Evolutionary conservation across 352 stramenopile genomes (phyloP).

Genomic region (Phytophthora ramorum): DNA sequence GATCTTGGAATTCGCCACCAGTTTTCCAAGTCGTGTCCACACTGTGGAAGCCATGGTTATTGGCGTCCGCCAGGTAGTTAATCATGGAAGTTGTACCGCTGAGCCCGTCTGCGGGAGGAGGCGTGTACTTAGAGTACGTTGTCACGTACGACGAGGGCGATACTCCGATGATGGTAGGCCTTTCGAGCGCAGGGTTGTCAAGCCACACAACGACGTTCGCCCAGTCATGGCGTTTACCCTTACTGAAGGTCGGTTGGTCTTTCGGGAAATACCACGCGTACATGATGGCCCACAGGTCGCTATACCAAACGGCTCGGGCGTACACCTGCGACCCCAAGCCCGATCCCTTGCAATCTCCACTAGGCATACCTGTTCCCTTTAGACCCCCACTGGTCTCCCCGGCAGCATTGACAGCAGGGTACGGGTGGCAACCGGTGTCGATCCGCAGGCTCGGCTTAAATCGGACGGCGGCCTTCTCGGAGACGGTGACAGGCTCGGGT

Average conservation of each 20-base stretch:
- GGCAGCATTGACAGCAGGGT: slow-evolving; percentile 33
- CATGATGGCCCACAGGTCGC: no score
- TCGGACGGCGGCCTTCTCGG: slow-evolving; percentile 31
- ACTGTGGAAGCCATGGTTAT: no score
- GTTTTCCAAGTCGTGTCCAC: slow-evolving; percentile 8
- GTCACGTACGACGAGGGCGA: slow-evolving; percentile 12
- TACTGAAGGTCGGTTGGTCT: slow-evolving; percentile 26
- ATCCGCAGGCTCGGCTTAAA: slow-evolving; percentile 43
- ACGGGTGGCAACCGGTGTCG: slow-evolving; percentile 37
- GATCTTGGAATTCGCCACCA: slow-evolving; percentile 17
- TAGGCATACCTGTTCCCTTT: neutral
- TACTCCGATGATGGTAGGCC: slow-evolving; percentile 12
- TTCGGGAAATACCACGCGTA: slow-evolving; percentile 65
- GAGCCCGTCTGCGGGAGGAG: no score
- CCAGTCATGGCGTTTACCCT: slow-evolving; percentile 42
- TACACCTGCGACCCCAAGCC: slow-evolving; percentile 12
- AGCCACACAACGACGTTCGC: slow-evolving; percentile 44
- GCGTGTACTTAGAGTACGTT: no score
- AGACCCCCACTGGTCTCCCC: slow-evolving; percentile 38
- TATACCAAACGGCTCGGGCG: slow-evolving; percentile 9
- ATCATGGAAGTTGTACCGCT: slow-evolving; percentile 19
- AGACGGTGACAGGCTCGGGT: no score
- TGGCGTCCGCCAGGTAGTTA: slow-evolving; percentile 15
- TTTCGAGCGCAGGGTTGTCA: slow-evolving; percentile 22
- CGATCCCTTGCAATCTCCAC: slow-evolving; percentile 6